Conservation (phyloP, 2,329 filamentous ascomycete genomes). For the Celoporthe dispersa region DNA sequence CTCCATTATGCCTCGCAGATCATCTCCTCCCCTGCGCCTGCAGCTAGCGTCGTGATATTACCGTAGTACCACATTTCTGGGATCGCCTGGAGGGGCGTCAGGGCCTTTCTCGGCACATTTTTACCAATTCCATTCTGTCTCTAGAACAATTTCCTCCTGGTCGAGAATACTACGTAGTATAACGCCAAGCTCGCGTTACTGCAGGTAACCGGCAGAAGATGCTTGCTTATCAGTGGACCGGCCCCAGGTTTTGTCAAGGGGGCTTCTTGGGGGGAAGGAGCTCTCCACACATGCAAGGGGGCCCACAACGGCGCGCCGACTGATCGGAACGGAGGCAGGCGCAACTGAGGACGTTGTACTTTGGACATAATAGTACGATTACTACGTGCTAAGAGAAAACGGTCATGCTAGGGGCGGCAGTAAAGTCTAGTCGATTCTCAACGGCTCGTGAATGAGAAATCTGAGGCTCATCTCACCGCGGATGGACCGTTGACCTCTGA, state of each 20-base stretch:
- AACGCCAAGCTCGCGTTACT: neutral
- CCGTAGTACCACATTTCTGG: neutral
- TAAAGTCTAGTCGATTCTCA: neutral
- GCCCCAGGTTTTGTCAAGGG: neutral
- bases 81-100: neutral
- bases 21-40: neutral
- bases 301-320: neutral
- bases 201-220: neutral
- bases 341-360: too few relatives aligned
- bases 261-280: neutral
- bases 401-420: too few relatives aligned
- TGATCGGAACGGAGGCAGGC: neutral
- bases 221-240: neutral
- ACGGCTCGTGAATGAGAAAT: too few relatives aligned
- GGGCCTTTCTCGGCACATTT: neutral
- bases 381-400: too few relatives aligned
- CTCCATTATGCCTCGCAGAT: neutral
- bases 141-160: neutral
- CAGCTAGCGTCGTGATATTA: neutral
- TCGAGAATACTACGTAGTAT: neutral
- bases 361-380: too few relatives aligned
- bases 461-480: too few relatives aligned
- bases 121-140: constrained; percentile 6
- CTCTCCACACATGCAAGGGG: neutral
- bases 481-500: too few relatives aligned